Evolutionary conservation across 140 eudicot species (phyloP).

Genomic region (Oenanthe javanica): DNA sequence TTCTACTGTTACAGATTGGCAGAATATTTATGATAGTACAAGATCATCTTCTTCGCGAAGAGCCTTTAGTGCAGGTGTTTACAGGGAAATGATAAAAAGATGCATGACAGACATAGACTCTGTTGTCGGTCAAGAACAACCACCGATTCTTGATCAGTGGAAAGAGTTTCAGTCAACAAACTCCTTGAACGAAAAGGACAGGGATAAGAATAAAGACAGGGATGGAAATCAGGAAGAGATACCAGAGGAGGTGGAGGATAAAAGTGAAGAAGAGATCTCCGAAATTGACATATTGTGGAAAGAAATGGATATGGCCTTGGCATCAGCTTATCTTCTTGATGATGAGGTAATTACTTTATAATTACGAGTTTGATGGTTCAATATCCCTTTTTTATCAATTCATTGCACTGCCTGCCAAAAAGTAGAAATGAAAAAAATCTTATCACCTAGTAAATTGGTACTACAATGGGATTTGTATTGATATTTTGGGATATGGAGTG

Average conservation of each 20-base stretch:
- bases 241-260: neutral
- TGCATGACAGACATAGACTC: conserved; percentile 90
- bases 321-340: conserved; percentile 71
- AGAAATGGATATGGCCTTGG: conserved; percentile 88
- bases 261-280: conserved; percentile 48
- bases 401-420: neutral
- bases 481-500: neutral
- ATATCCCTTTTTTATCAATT: neutral
- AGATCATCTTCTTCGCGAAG: conserved; percentile 37
- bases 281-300: conserved; percentile 91
- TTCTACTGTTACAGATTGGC: conserved; percentile 34
- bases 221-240: neutral
- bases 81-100: conserved; percentile 68
- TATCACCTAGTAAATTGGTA: neutral
- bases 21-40: conserved; percentile 54
- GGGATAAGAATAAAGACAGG: neutral
- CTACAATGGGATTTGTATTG: neutral
- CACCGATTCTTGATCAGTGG: conserved; percentile 77
- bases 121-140: conserved; percentile 53
- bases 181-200: conserved; percentile 32
- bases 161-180: conserved; percentile 48
- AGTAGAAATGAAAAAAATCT: neutral
- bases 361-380: neutral
- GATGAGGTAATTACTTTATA: conserved; percentile 37
- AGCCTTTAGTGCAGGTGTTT: conserved; percentile 58